Conservation (phyloP, 345 rosid genomes). For the Iberis pinnata region DNA sequence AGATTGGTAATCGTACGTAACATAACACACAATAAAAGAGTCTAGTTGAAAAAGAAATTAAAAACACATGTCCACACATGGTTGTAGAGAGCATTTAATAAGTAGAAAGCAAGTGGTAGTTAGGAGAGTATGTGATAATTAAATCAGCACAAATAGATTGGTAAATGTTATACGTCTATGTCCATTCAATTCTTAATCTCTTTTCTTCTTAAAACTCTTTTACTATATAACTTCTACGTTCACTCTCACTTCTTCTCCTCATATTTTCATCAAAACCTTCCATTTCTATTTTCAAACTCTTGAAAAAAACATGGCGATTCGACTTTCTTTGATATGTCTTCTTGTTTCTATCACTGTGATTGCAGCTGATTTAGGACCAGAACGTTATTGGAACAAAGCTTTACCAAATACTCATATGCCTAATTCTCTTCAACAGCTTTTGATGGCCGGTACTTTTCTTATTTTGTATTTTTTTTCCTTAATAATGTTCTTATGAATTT, state of each 20-base stretch:
- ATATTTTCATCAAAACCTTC: slow-evolving; percentile 7
- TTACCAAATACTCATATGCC: slow-evolving; percentile 33
- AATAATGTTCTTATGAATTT: background rate
- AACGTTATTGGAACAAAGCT: slow-evolving; percentile 31
- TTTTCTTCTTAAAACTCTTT: slow-evolving; percentile 22
- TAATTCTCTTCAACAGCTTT: slow-evolving; percentile 28
- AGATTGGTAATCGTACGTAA: background rate
- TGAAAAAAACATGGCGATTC: slow-evolving; percentile 5
- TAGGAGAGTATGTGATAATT: slow-evolving; percentile 26
- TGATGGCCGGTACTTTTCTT: slow-evolving; percentile 12
- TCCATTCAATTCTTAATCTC: slow-evolving; percentile 7
- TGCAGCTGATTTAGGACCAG: slow-evolving; percentile 26
- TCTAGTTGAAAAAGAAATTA: no score
- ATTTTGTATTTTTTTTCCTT: background rate
- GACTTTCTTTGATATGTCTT: slow-evolving; percentile 23
- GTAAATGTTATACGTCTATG: slow-evolving; percentile 24
- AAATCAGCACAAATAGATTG: slow-evolving; percentile 25
- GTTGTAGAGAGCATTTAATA: slow-evolving; percentile 22
- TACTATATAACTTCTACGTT: slow-evolving; percentile 26
- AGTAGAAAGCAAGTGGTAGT: slow-evolving; percentile 26
- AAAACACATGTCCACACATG: slow-evolving; percentile 28
- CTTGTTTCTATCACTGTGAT: slow-evolving; percentile 26
- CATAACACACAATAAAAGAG: slow-evolving; percentile 2
- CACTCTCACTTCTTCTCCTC: slow-evolving; percentile 22
- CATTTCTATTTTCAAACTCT: background rate